Evolutionary conservation across 306 rosid genomes (phyloP).

Genomic region (Acacia acuminata): DNA sequence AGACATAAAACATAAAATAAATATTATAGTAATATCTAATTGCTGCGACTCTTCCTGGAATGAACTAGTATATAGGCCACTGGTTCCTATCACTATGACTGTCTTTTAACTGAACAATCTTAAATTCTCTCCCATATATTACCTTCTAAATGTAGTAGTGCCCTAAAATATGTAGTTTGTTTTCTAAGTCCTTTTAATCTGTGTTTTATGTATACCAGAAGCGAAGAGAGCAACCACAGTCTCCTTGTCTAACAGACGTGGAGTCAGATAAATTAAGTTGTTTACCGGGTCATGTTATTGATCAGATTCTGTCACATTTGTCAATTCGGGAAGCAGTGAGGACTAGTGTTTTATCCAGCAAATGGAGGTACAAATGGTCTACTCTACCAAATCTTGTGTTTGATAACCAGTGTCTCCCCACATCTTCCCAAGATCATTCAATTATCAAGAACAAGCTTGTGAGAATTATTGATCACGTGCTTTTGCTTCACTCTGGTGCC

Average conservation of each 20-base stretch:
- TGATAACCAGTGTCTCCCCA: slow-evolving; percentile 40
- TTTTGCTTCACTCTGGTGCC: slow-evolving; percentile 60
- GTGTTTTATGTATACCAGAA: slow-evolving; percentile 31
- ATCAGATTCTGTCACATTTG: slow-evolving; percentile 52
- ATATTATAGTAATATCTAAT: too few relatives aligned
- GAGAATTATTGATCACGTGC: slow-evolving; percentile 64
- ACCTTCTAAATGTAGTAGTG: neutral
- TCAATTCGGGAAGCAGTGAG: slow-evolving; percentile 55
- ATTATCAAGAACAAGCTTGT: slow-evolving; percentile 46
- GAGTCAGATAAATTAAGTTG: slow-evolving; percentile 56
- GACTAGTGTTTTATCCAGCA: slow-evolving; percentile 65
- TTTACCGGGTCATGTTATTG: slow-evolving; percentile 54
- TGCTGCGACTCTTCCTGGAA: too few relatives aligned
- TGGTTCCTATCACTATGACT: neutral
- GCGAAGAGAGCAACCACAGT: slow-evolving; percentile 36
- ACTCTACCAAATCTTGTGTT: slow-evolving; percentile 55
- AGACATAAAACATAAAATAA: too few relatives aligned
- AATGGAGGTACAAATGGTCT: slow-evolving; percentile 73
- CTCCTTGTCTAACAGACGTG: slow-evolving; percentile 36
- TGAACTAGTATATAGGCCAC: too few relatives aligned
- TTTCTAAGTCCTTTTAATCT: slow-evolving; percentile 25
- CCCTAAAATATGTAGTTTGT: slow-evolving; percentile 21
- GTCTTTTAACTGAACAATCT: neutral
- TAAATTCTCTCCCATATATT: neutral
- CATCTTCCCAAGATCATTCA: slow-evolving; percentile 35